Evolutionary conservation across 129 eudicot genomes (phyloP).

Genomic region (Arctium lappa): DNA sequence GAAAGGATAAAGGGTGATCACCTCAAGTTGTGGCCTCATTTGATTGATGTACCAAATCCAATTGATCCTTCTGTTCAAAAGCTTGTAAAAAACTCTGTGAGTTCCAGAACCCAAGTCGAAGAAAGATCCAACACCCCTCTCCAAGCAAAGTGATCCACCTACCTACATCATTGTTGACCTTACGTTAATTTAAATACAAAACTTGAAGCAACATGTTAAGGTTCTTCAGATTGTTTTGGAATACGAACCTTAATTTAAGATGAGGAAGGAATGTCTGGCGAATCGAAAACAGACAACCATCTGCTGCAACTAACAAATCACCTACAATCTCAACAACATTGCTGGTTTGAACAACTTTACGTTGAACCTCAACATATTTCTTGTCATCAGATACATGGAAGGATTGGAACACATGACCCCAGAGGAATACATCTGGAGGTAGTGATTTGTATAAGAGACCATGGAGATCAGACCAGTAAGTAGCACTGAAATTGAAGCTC

Average conservation of each 20-base stretch:
- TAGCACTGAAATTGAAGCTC: no score
- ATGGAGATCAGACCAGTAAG: no score
- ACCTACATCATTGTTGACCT: constrained; percentile 30
- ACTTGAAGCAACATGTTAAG: no score
- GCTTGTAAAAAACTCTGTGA: constrained; percentile 67
- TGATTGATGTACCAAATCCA: constrained; percentile 91
- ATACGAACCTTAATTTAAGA: no score
- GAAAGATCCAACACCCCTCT: constrained; percentile 44
- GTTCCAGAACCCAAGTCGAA: constrained; percentile 53
- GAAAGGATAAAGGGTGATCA: constrained; percentile 13
- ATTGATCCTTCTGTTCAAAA: constrained; percentile 61
- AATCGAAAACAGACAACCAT: constrained; percentile 51
- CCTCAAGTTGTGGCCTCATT: constrained; percentile 80
- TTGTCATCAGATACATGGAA: no score
- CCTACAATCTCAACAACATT: constrained; percentile 33
- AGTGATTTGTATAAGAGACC: no score
- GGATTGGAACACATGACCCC: no score
- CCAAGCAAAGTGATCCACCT: constrained; percentile 72
- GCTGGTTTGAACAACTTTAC: constrained; percentile 55
- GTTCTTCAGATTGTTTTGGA: no score
- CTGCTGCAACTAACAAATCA: constrained; percentile 82
- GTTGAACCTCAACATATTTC: background rate
- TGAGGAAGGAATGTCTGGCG: no score
- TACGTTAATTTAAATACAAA: background rate
- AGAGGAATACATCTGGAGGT: no score